A percentile compares a stretch with the other conserved stretches of the same genome.
These are phyloP conservation scores for Ochromonadaceae sp. DNA, from an alignment of 352 stramenopile genomes.

Conservation along the genomic window DNA sequence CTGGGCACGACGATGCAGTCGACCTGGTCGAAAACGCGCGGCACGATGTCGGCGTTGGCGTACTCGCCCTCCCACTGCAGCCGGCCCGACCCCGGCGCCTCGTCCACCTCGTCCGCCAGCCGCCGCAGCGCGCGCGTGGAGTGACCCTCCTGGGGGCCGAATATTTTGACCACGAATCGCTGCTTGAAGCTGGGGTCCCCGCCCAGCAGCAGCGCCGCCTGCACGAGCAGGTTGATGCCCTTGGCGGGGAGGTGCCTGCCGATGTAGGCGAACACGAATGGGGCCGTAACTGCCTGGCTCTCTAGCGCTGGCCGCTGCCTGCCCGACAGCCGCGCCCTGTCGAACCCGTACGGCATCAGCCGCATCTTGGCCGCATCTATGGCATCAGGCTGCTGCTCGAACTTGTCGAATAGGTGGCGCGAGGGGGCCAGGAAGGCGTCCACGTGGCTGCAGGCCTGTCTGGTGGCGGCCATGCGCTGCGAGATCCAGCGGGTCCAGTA, in stretches of 20 bases:
- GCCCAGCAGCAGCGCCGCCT: not conserved
- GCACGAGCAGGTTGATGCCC: not conserved
- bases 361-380: not conserved
- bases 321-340: not conserved
- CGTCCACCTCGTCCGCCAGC: not conserved
- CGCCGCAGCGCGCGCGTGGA: not conserved
- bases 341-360: not conserved
- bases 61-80: not conserved
- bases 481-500: not conserved
- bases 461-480: not conserved
- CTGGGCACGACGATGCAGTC: not conserved
- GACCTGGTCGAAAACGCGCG: not conserved
- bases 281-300: not conserved
- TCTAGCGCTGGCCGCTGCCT: not conserved
- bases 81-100: too few species aligned
- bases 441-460: not conserved
- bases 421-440: not conserved
- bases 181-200: not conserved
- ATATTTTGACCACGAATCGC: not conserved
- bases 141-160: not conserved
- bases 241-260: not conserved
- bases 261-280: not conserved
- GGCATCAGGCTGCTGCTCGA: too few species aligned
- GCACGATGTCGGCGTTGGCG: not conserved
- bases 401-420: not conserved